These are phyloP conservation scores for Xerocomus cyaneibrunnescens DNA, from an alignment of 1,284 basidiomycete species.

Conservation along the genomic window DNA sequence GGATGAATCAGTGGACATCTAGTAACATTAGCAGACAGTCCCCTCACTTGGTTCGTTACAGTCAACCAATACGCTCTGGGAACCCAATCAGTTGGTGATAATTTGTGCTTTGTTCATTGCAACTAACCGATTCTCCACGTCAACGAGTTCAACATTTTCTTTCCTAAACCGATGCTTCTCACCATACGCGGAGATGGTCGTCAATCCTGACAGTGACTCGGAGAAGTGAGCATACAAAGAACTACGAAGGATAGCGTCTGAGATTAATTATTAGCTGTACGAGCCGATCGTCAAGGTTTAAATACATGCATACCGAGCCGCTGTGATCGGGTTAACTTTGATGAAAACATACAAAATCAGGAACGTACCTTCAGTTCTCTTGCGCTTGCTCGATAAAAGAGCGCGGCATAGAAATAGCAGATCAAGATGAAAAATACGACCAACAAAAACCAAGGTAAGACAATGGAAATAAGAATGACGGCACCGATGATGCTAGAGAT, in stretches of 20 bases:
- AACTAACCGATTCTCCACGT: conserved; percentile 77
- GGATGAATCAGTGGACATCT: conserved; percentile 1
- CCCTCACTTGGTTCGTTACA: conserved; percentile 66
- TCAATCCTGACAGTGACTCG: conserved; percentile 83
- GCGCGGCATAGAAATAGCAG: conserved; percentile 63
- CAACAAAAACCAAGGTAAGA: conserved; percentile 85
- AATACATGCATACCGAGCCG: conserved; percentile 45
- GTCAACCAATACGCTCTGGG: conserved; percentile 83
- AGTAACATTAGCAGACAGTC: neutral
- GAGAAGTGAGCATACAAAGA: conserved; percentile 86
- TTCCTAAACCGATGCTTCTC: conserved; percentile 66
- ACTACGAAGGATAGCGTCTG: conserved; percentile 60
- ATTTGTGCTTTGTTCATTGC: neutral
- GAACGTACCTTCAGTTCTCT: conserved; percentile 79
- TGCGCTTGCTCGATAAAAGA: conserved; percentile 87
- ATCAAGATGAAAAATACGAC: conserved; percentile 61
- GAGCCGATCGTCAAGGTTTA: neutral
- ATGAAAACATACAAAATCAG: neutral
- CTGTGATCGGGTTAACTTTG: conserved; percentile 30
- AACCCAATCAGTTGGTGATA: neutral
- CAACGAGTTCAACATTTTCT: conserved; percentile 78
- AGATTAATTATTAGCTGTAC: neutral
- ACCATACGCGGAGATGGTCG: conserved; percentile 87
- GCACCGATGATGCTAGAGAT: conserved; percentile 67
- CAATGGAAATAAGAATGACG: conserved; percentile 74